Conservation (phyloP, 2,329 filamentous ascomycete genomes). For the Colletotrichum falcatum region DNA sequence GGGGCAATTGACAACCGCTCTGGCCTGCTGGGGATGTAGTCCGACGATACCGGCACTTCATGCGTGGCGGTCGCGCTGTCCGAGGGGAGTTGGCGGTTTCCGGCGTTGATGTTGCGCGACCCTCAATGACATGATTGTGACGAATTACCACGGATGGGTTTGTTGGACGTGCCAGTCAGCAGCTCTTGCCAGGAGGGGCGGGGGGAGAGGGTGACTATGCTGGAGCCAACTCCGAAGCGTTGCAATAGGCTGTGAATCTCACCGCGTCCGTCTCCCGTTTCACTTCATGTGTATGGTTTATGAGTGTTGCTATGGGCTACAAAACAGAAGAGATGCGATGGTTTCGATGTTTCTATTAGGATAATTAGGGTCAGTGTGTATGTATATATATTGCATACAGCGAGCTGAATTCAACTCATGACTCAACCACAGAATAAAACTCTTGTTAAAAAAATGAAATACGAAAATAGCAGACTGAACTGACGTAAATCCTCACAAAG, state of each 20-base stretch:
- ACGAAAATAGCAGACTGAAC: not conserved
- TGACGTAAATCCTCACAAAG: not conserved
- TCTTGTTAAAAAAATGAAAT: too few species aligned
- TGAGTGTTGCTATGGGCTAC: not conserved
- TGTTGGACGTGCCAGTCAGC: not conserved
- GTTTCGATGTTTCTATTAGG: not conserved
- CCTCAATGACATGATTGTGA: constrained; percentile 27
- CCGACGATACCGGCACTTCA: not conserved
- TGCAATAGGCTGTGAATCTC: not conserved
- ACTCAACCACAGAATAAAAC: not conserved
- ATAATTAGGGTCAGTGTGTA: not conserved
- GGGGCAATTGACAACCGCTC: not conserved
- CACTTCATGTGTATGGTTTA: not conserved
- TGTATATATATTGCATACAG: not conserved
- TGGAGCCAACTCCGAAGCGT: not conserved
- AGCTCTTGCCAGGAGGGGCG: not conserved
- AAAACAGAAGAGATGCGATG: not conserved
- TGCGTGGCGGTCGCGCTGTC: not conserved
- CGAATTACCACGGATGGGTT: constrained; percentile 1
- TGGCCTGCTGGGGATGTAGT: not conserved
- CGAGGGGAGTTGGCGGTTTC: not conserved
- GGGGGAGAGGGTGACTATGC: not conserved
- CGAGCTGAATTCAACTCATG: not conserved
- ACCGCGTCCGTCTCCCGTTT: not conserved
- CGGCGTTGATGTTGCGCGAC: too few species aligned